Percentiles rank a stretch among this genome's conserved stretches.
Conservation (phyloP, 768 basidiomycete species). For the Pleurotus citrinopileatus region DNA sequence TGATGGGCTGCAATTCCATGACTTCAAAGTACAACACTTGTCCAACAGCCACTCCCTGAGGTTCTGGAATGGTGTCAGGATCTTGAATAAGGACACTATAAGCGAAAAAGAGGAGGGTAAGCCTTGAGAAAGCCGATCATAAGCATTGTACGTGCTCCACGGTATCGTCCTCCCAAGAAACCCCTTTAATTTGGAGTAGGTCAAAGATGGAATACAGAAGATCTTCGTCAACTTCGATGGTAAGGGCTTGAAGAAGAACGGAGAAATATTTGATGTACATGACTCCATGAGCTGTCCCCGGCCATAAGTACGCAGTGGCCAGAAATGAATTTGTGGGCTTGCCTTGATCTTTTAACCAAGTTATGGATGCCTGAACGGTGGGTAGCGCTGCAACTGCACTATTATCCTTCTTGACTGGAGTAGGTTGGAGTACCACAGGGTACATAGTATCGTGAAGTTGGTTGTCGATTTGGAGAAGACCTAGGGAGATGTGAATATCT, state of each 20-base stretch:
- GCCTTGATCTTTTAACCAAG: conserved; percentile 95
- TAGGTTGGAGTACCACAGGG: conserved; percentile 94
- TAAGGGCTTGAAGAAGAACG: conserved; percentile 88
- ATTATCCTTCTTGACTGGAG: conserved; percentile 76
- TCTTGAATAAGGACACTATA: conserved; percentile 70
- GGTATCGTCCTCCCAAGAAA: conserved; percentile 78
- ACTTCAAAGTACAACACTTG: conserved; percentile 94
- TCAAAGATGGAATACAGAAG: conserved; percentile 91
- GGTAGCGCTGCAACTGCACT: conserved; percentile 80
- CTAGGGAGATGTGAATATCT: conserved; percentile 75
- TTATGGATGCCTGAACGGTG: conserved; percentile 83
- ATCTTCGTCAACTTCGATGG: conserved; percentile 97
- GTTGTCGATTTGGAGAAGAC: conserved; percentile 93
- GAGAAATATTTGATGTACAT: conserved; percentile 98
- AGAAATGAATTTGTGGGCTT: conserved; percentile 12
- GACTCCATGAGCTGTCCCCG: conserved; percentile 84
- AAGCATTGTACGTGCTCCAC: conserved; percentile 61
- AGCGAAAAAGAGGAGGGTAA: conserved; percentile 10
- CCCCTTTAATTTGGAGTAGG: conserved; percentile 87
- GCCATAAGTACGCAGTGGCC: not conserved
- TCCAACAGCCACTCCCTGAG: conserved; percentile 60
- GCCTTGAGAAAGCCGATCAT: not conserved
- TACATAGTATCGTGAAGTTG: conserved; percentile 95
- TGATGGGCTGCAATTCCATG: conserved; percentile 91
- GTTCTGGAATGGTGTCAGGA: conserved; percentile 67